phyloP scores from a whole-genome alignment of 2,329 filamentous ascomycete genomes.

The Colletotrichum spaethianum region DNA sequence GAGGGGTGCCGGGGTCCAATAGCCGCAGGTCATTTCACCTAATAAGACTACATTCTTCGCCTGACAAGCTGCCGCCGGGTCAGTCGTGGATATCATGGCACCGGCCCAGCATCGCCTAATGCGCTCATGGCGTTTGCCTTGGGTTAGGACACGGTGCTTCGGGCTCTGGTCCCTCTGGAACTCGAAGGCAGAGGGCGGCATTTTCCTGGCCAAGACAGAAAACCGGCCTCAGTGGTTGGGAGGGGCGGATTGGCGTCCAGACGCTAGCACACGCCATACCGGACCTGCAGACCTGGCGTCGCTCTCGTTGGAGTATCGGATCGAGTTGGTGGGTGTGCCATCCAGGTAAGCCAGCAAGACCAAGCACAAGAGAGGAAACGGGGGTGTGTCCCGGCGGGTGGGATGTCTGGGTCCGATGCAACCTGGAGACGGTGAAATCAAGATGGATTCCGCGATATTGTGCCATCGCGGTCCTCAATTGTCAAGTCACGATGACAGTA shows the following conservation, averaged over 20 bases:
- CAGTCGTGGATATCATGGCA: slow-evolving; percentile 31
- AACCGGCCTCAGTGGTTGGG: slow-evolving; percentile 8
- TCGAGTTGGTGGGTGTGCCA: slow-evolving; percentile 22
- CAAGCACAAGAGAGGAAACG: slow-evolving; percentile 8
- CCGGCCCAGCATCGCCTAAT: slow-evolving; percentile 11
- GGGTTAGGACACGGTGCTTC: slow-evolving; percentile 10
- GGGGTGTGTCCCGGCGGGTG: not conserved
- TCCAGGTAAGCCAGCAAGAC: slow-evolving; percentile 30
- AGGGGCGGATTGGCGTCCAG: slow-evolving; percentile 28
- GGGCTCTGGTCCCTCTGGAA: slow-evolving; percentile 16
- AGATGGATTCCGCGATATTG: slow-evolving; percentile 9
- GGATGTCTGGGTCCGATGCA: slow-evolving; percentile 27
- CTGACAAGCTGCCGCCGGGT: slow-evolving; percentile 35
- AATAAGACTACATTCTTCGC: slow-evolving; percentile 41
- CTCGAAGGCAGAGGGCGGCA: slow-evolving; percentile 10
- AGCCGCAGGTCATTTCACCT: slow-evolving; percentile 33
- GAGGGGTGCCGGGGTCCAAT: slow-evolving; percentile 3
- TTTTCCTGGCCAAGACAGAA: not conserved
- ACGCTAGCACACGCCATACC: slow-evolving; percentile 34
- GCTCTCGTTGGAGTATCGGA: slow-evolving; percentile 1
- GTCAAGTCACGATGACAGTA: slow-evolving; percentile 3
- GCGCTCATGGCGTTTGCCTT: slow-evolving; percentile 21
- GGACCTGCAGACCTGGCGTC: slow-evolving; percentile 38
- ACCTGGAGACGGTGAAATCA: slow-evolving; percentile 15
- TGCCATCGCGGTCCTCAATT: slow-evolving; percentile 37